Conservation (phyloP, 2,329 filamentous ascomycete genomes). For the Sporothrix brunneoviolacea region DNA sequence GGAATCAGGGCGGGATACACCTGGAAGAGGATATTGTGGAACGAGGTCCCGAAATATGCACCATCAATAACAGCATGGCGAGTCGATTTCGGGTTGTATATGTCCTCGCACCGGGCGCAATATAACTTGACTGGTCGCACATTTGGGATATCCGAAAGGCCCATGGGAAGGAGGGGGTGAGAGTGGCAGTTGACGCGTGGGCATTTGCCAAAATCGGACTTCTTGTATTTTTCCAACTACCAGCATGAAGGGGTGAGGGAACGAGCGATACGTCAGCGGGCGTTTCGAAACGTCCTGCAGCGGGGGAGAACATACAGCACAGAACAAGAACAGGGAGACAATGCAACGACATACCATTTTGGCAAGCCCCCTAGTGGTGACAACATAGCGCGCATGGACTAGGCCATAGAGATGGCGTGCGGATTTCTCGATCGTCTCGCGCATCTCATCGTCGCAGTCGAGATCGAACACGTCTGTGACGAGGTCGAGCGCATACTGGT, state of each 20-base stretch:
- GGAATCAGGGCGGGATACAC: constrained; percentile 90
- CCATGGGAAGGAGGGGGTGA: constrained; percentile 90
- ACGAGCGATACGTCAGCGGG: not conserved
- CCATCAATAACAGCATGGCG: constrained; percentile 93
- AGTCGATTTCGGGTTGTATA: constrained; percentile 97
- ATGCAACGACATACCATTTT: constrained; percentile 63
- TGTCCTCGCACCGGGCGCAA: constrained; percentile 93
- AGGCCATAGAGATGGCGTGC: constrained; percentile 92
- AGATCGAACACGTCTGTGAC: constrained; percentile 98
- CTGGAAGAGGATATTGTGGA: constrained; percentile 99
- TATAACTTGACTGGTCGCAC: constrained; percentile 92
- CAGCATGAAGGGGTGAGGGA: not conserved
- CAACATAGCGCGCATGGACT: constrained; percentile 93
- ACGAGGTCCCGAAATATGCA: constrained; percentile 95
- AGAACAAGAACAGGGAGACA: not conserved
- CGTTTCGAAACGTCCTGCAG: not conserved
- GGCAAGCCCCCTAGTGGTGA: constrained; percentile 83
- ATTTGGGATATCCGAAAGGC: constrained; percentile 82
- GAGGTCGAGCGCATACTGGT: constrained; percentile 95
- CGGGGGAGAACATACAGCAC: no score
- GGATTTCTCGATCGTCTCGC: constrained; percentile 96
- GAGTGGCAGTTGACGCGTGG: constrained; percentile 92
- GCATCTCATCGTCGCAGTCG: constrained; percentile 97
- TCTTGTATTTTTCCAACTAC: constrained; percentile 98
- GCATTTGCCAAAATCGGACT: constrained; percentile 95